Evolutionary conservation across 2,329 filamentous ascomycete species (phyloP), one percentile per base, ranked within the genome.

Genomic region (Ascochyta clinopodiicola): DNA sequence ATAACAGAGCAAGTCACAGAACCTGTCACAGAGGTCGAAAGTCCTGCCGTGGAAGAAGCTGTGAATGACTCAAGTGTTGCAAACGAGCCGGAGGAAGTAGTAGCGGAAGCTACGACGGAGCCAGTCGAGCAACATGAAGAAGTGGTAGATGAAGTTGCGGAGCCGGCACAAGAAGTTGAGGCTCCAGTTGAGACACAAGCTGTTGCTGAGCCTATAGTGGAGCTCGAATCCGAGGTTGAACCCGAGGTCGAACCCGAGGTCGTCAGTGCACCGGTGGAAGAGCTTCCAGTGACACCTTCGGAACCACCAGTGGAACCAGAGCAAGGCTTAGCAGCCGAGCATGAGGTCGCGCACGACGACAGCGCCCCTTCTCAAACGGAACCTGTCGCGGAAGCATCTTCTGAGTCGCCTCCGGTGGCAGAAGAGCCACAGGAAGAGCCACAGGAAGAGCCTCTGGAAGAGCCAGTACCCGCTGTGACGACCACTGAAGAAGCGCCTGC

Each of bases 231-330:
- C 29, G 29, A 31, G 27, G 8, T 29, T 9, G 27, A 29, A 29
- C 27, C 27, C 19, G 32, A 56, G 17, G 46, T 19, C 38, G 37
- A 46, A 34, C 44, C 52, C 27, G 42, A 56, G 32, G 42, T 42
- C 15, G n/a, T 37, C n/a, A 43, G n/a, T 17, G 40, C 35, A 22
- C 22, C 45, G 21, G 24, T 21, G 9, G 46, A 51, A 27, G 47
- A 42, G 10, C 9, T 25, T 38, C 7, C 31, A 25, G 32, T 9
- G 19, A n/a, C 24, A 32, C 35, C 21, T 31, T 8, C 29, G 7
- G 46, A 47, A 37, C 17, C 29, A 32, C 44, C 44, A 49, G 35
- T 44, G 38, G 50, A 51, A 37, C 12, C 43, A 27, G 42, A 51
- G 40, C 27, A 44, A 45, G 42, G 35, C 31, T 27, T 24, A 35